These are phyloP conservation scores for Lichtheimia ramosa DNA, from an alignment of 371 early-diverging fungal genomes.

Conservation along the genomic window DNA sequence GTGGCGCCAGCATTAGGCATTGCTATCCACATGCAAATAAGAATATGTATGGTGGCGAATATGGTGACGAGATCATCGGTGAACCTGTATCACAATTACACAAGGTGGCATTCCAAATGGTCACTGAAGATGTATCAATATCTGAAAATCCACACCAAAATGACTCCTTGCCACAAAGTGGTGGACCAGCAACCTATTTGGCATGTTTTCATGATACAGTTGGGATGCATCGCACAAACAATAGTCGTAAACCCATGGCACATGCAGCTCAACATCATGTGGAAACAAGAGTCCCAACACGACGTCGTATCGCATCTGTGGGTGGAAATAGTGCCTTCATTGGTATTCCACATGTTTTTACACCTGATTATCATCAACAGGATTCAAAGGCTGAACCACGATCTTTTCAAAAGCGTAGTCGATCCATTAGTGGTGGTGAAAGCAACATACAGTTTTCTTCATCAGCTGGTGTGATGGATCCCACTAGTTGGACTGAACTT, in stretches of 20 bases:
- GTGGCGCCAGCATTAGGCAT: slow-evolving; percentile 3
- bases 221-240: slow-evolving; percentile 56
- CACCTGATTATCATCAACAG: too few species aligned
- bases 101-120: slow-evolving; percentile 86
- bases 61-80: slow-evolving; percentile 47
- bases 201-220: slow-evolving; percentile 78
- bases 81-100: slow-evolving; percentile 87
- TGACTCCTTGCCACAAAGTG: slow-evolving; percentile 20
- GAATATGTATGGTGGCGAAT: slow-evolving; percentile 33
- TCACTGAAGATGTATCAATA: slow-evolving; percentile 38
- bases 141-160: too few species aligned
- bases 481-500: slow-evolving; percentile 11
- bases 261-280: too few species aligned
- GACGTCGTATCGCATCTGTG: too few species aligned
- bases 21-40: neutral
- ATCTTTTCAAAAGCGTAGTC: too few species aligned
- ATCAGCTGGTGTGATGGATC: neutral
- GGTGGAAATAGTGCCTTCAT: too few species aligned
- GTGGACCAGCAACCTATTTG: slow-evolving; percentile 55
- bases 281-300: too few species aligned
- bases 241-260: too few species aligned
- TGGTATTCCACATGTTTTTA: too few species aligned
- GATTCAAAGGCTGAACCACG: too few species aligned
- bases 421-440: too few species aligned
- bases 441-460: too few species aligned